Percentiles rank a stretch among this genome's conserved stretches.
These are phyloP conservation scores for Pezicula rhizophila DNA, from an alignment of 2,329 filamentous ascomycete species.

Conservation along the genomic window DNA sequence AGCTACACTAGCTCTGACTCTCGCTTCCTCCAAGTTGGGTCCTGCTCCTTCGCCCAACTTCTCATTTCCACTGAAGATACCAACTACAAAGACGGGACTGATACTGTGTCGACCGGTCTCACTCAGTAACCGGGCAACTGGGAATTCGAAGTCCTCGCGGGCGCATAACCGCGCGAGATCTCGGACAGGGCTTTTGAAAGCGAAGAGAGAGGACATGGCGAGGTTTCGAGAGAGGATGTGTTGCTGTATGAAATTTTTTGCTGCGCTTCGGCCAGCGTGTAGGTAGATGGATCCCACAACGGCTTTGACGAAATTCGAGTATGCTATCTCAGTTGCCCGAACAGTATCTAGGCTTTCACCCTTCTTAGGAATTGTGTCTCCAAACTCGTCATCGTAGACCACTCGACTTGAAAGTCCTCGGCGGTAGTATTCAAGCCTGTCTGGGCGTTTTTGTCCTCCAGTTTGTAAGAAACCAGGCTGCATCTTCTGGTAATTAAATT, in stretches of 20 bases:
- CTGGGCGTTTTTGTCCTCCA: slow-evolving; percentile 48
- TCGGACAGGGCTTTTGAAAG: slow-evolving; percentile 75
- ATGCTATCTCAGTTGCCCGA: slow-evolving; percentile 41
- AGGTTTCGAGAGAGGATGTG: slow-evolving; percentile 80
- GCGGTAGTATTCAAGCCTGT: slow-evolving; percentile 48
- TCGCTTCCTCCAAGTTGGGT: slow-evolving; percentile 69
- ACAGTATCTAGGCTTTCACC: slow-evolving; percentile 19
- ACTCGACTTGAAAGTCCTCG: slow-evolving; percentile 71
- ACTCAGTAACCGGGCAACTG: slow-evolving; percentile 78
- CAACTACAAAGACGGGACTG: slow-evolving; percentile 87
- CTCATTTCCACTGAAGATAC: slow-evolving; percentile 85
- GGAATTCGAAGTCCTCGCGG: slow-evolving; percentile 81
- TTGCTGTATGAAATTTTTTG: slow-evolving; percentile 74
- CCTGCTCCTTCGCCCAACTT: slow-evolving; percentile 90
- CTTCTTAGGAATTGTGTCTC: slow-evolving; percentile 46
- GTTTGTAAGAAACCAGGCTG: slow-evolving; percentile 27
- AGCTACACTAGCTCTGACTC: slow-evolving; percentile 73
- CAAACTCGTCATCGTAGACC: slow-evolving; percentile 79
- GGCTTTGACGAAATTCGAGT: slow-evolving; percentile 73
- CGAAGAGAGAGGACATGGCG: slow-evolving; percentile 71
- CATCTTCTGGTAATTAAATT: slow-evolving; percentile 54
- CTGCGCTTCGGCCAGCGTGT: slow-evolving; percentile 72
- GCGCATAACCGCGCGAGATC: slow-evolving; percentile 80
- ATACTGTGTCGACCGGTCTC: slow-evolving; percentile 84
- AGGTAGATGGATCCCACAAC: slow-evolving; percentile 80